Conservation (phyloP, 2,329 filamentous ascomycete species). For the Fusarium illudens region DNA sequence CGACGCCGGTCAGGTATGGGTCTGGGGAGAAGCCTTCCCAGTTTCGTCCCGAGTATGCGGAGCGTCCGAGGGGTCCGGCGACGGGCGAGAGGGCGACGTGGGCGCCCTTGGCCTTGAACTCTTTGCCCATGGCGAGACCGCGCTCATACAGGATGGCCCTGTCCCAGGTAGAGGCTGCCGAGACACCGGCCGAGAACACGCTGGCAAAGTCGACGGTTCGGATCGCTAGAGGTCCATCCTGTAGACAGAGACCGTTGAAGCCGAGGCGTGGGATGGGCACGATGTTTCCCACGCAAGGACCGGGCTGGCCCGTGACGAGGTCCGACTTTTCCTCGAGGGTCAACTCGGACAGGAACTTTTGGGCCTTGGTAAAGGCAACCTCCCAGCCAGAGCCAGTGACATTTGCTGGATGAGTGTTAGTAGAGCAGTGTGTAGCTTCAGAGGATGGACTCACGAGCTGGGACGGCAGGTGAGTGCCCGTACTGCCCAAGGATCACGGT, state of each 20-base stretch:
- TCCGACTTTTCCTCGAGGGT: constrained; percentile 45
- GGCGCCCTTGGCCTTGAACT: constrained; percentile 77
- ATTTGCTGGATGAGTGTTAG: constrained; percentile 45
- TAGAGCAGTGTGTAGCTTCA: background rate
- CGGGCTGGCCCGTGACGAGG: constrained; percentile 47
- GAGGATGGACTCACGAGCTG: constrained; percentile 46
- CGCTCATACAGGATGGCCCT: constrained; percentile 72
- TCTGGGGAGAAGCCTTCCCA: constrained; percentile 73
- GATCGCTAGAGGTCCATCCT: constrained; percentile 47
- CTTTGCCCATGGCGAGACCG: constrained; percentile 59
- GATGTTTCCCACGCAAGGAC: constrained; percentile 49
- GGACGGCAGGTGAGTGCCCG: constrained; percentile 50
- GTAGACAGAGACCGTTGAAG: constrained; percentile 54
- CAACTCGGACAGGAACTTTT: constrained; percentile 43
- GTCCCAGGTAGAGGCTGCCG: constrained; percentile 72
- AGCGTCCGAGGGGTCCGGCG: constrained; percentile 52
- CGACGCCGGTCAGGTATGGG: constrained; percentile 71
- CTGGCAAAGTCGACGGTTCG: constrained; percentile 54
- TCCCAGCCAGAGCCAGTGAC: constrained; percentile 50
- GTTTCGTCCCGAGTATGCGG: constrained; percentile 64
- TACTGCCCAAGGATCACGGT: constrained; percentile 53
- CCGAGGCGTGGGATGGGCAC: constrained; percentile 51
- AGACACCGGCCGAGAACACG: constrained; percentile 65
- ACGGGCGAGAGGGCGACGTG: constrained; percentile 68
- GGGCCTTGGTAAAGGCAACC: constrained; percentile 48